phyloP scores from a whole-genome alignment of 2,329 filamentous ascomycete species.

The Bipolaris cookei region DNA sequence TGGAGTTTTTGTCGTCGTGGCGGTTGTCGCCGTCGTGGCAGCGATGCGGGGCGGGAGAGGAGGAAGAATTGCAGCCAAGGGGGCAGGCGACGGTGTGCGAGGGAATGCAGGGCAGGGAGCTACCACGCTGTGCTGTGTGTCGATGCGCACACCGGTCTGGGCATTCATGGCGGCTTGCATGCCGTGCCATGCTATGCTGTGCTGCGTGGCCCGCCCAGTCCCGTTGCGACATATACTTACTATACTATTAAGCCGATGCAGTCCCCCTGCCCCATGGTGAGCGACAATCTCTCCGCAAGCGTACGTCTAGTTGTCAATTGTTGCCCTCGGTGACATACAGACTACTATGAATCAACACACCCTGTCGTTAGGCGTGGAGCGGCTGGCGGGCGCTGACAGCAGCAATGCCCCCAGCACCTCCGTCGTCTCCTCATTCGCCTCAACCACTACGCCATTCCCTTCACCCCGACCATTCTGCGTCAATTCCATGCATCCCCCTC shows the following conservation, averaged over 20 bases:
- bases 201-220: too few species aligned
- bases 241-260: too few species aligned
- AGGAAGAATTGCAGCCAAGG: constrained; percentile 7
- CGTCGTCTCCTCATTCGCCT: constrained; percentile 13
- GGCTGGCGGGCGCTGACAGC: background rate
- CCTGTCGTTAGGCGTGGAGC: background rate
- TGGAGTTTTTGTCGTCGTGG: background rate
- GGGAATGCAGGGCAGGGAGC: constrained; percentile 27
- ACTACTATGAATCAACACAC: too few species aligned
- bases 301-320: too few species aligned
- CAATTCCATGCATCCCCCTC: constrained; percentile 13
- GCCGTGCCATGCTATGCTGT: background rate
- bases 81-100: constrained; percentile 25
- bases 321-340: too few species aligned
- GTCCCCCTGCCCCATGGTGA: too few species aligned
- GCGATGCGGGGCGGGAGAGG: background rate
- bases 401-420: background rate
- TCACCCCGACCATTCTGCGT: constrained; percentile 14
- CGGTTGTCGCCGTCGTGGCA: background rate
- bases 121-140: constrained; percentile 1
- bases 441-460: constrained; percentile 2
- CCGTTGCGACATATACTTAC: too few species aligned
- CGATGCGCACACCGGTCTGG: constrained; percentile 20
- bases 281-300: too few species aligned
- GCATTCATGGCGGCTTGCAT: constrained; percentile 13